Evolutionary conservation across 202 grass and related monocot genomes (phyloP), one percentile per base, ranked within the genome.

Genomic region (Panicum hallii): DNA sequence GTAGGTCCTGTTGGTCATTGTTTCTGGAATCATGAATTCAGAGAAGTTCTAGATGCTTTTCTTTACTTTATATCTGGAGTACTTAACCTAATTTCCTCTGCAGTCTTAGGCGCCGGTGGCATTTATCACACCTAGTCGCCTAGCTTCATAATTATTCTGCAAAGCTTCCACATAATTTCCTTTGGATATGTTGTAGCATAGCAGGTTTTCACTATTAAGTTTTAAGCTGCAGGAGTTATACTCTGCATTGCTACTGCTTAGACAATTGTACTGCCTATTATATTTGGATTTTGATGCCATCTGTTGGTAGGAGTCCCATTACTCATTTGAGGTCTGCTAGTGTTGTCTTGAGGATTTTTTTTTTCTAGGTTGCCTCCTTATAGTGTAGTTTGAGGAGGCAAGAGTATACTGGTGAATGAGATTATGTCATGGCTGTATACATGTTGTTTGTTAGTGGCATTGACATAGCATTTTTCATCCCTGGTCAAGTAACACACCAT

Each of bases 131-230:
- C 36, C 36, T 38, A 38, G 36, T 38, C 3, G 36, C 36, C 36
- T 38, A 38, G 36, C 36, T 38, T 38, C 36, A 38, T 38, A 38
- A 38, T 38, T 4, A 38, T 38, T 38, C 36, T 38, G 36, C 34
- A 26, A 26, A 26, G 26, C 26, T 26, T 32, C 32, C 32, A 3
- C 2, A 32, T 32, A 32, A 32, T 32, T 32, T 32, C 2, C 32
- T 32, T 32, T 3, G 32, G 32, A 32, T 32, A 32, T 67, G 17
- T 34, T 38, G 16, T 20, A 52, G 32, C 13, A 11, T 71, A 16
- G 19, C 62, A 26, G 12, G 12, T 42, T 79, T 79, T 41, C 19
- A 80, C 47, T 40, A 32, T 80, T 38, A 67, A 54, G 19, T 66
- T 3, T 40, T 67, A 67, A 67, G 8, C 0, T 49, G 10, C 48